Percentiles rank a stretch among this genome's conserved stretches.
Evolutionary conservation across 2,329 filamentous ascomycete species (phyloP).

Genomic region (Periconia digitata): DNA sequence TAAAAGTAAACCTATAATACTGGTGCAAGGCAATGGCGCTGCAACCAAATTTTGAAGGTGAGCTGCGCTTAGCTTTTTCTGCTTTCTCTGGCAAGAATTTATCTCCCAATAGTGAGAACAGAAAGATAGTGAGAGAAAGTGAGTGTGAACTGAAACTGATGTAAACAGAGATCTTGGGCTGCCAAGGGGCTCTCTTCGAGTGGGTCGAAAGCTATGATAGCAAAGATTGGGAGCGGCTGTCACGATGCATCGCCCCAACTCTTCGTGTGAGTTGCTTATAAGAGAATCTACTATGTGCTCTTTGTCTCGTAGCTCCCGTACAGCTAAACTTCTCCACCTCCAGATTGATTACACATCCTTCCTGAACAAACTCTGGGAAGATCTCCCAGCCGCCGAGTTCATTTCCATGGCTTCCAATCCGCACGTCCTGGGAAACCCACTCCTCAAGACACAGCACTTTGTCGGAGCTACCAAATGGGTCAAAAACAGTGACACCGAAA

Average conservation of each 20-base stretch:
- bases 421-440: constrained; percentile 10
- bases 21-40: no score
- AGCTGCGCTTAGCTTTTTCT: no score
- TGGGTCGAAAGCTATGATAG: constrained; percentile 2
- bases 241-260: background rate
- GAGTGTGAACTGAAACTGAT: no score
- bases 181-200: constrained; percentile 2
- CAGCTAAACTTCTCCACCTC: background rate
- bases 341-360: background rate
- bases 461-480: constrained; percentile 11
- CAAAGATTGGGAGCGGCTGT: constrained; percentile 4
- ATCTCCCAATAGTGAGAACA: no score
- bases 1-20: no score
- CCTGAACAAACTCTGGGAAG: background rate
- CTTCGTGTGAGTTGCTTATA: background rate
- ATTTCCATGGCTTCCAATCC: constrained; percentile 8
- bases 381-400: constrained; percentile 3
- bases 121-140: no score
- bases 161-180: background rate
- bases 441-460: constrained; percentile 15
- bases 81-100: no score
- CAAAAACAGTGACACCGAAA: background rate
- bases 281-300: no score
- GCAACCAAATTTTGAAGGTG: no score
- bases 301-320: background rate